phyloP scores from a whole-genome alignment of 768 basidiomycete species.

The Lentinula sp. region DNA sequence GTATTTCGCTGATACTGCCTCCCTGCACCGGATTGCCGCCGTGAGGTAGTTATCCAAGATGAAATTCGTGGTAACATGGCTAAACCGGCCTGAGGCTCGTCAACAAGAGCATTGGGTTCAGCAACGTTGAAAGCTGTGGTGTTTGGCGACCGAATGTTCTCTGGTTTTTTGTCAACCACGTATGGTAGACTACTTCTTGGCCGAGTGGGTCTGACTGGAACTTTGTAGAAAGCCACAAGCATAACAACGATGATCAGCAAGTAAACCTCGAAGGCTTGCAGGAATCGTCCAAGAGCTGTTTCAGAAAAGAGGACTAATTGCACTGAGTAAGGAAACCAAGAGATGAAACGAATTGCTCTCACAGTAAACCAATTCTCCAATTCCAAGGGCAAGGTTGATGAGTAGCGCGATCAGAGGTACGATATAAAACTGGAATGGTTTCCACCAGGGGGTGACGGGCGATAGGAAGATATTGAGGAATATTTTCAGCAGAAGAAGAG shows the following conservation, averaged over 20 bases:
- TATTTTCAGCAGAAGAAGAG: slow-evolving; percentile 57
- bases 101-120: background rate
- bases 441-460: slow-evolving; percentile 30
- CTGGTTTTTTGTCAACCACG: slow-evolving; percentile 10
- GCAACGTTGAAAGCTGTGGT: background rate
- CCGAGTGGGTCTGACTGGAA: slow-evolving; percentile 7
- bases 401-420: slow-evolving; percentile 46
- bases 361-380: slow-evolving; percentile 56
- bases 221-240: slow-evolving; percentile 32
- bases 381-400: slow-evolving; percentile 44
- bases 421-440: slow-evolving; percentile 38
- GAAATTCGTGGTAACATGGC: slow-evolving; percentile 22
- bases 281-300: slow-evolving; percentile 17
- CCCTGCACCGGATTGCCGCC: slow-evolving; percentile 14
- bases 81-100: slow-evolving; percentile 5
- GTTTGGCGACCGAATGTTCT: background rate
- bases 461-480: slow-evolving; percentile 49
- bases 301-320: slow-evolving; percentile 61
- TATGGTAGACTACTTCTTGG: slow-evolving; percentile 12
- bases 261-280: slow-evolving; percentile 58
- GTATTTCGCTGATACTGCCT: background rate
- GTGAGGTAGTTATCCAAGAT: slow-evolving; percentile 29
- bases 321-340: background rate
- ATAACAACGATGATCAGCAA: slow-evolving; percentile 54
- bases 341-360: slow-evolving; percentile 21